Base-by-base conservation (phyloP, 306 rosid species). In the Glycine tomentella region DNA sequence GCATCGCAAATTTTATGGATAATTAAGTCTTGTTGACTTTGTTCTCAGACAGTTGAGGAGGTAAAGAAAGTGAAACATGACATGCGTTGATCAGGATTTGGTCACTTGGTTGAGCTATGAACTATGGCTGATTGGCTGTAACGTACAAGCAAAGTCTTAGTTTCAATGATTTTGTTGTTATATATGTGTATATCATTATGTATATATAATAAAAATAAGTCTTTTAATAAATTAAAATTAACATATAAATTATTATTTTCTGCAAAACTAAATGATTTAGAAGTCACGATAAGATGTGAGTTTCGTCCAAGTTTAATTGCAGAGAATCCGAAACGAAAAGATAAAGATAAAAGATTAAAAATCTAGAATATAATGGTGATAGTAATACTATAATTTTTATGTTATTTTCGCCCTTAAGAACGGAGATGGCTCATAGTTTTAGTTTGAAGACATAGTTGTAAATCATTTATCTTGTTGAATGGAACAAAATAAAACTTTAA, bases 61-160 rank as follows among this genome's bases (percentile, higher is more conserved):
- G 3, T 15, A 15, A 25, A 56, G 56, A 72, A 9, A 25, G 2
- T 12, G 57, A 38, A 76, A 49, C 49, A 31, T 40, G 62, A 25
- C n/a, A n/a, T n/a, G n/a, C n/a, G 31, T 25, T 25, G 31, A 20
- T n/a, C n/a, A 20, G 42, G 16, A 61, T 49, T 69, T 83, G 58
- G 65, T 76, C 87, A 59, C 34, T 17, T 65, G 67, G 14, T 66
- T 55, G 45, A 59, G 49, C 42, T 45, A 59, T 25, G 31, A 44
- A 31, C 34, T 42, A n/a, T 52, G 78, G 31, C 76, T 50, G 48
- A n/a, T n/a, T n/a, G n/a, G n/a, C 76, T 50, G 48, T 59, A 62
- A 14, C 84, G 69, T 81, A 79, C 79, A 77, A 77, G 79, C 58
- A 75, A 69, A 31, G 58, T 11, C 61, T 40, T 55, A 8, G 64